Conservation (phyloP, 805 yeast species). For the Myxozyma melibiosi region DNA sequence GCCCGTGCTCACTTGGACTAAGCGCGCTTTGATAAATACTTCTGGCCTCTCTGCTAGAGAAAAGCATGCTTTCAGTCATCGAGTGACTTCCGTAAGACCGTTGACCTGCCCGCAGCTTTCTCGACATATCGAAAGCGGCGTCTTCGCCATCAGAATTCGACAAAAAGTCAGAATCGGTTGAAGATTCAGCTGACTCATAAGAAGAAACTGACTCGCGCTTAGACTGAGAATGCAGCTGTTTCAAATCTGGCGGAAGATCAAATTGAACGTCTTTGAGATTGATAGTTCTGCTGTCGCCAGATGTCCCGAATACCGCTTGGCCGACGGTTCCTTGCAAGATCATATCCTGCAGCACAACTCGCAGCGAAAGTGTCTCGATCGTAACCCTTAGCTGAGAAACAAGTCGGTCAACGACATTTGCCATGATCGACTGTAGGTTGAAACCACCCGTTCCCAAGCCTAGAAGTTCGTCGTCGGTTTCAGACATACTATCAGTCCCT, state of each 20-base stretch:
- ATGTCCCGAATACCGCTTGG: constrained; percentile 1
- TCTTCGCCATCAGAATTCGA: constrained; percentile 43
- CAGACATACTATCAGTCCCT: constrained; percentile 13
- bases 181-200: constrained; percentile 16
- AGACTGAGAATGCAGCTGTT: constrained; percentile 10
- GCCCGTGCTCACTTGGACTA: constrained; percentile 44
- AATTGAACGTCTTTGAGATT: constrained; percentile 33
- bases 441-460: constrained; percentile 42
- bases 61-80: constrained; percentile 53
- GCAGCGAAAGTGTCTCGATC: constrained; percentile 27
- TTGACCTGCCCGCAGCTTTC: background rate
- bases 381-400: constrained; percentile 40
- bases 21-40: constrained; percentile 84
- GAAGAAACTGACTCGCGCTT: background rate
- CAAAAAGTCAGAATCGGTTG: constrained; percentile 31
- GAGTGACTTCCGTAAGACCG: constrained; percentile 29
- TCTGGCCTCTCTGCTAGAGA: constrained; percentile 68
- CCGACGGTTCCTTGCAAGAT: constrained; percentile 24
- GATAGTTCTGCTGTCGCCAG: constrained; percentile 17
- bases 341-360: constrained; percentile 8
- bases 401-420: constrained; percentile 46
- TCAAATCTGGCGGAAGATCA: constrained; percentile 10
- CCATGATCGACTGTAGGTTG: constrained; percentile 34
- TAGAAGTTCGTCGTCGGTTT: constrained; percentile 27
- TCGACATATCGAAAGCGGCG: constrained; percentile 21